These are phyloP conservation scores for Rhamnella rubrinervis DNA, from an alignment of 331 rosid species.

Conservation along the genomic window DNA sequence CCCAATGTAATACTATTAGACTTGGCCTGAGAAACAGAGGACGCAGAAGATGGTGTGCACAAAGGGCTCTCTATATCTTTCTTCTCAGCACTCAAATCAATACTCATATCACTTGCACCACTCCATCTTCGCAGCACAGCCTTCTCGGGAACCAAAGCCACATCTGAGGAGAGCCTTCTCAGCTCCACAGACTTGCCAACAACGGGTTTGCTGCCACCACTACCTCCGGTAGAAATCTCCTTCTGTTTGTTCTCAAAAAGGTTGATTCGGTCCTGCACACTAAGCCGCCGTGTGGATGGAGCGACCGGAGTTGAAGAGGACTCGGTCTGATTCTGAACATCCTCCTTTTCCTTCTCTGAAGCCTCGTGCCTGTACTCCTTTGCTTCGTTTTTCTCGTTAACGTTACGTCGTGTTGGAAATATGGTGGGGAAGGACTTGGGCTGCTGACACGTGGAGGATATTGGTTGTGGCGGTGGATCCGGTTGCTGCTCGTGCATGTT, in stretches of 20 bases:
- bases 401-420: constrained; percentile 30
- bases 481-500: constrained; percentile 13
- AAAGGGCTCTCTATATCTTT: constrained; percentile 64
- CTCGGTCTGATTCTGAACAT: constrained; percentile 32
- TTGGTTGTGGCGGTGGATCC: constrained; percentile 18
- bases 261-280: constrained; percentile 95
- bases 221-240: constrained; percentile 46
- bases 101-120: constrained; percentile 92
- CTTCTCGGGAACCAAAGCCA: constrained; percentile 38
- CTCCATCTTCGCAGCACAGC: constrained; percentile 86
- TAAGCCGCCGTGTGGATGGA: constrained; percentile 68
- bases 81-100: constrained; percentile 75
- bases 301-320: constrained; percentile 34
- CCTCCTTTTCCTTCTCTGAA: constrained; percentile 27
- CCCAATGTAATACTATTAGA: constrained; percentile 10
- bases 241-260: constrained; percentile 95
- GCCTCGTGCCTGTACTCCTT: constrained; percentile 20
- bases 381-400: constrained; percentile 41
- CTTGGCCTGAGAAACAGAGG: constrained; percentile 42
- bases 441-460: constrained; percentile 51
- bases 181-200: constrained; percentile 65
- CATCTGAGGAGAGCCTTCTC: constrained; percentile 68
- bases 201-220: constrained; percentile 54
- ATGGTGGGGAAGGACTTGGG: constrained; percentile 34
- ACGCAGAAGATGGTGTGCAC: constrained; percentile 54